phyloP scores from a whole-genome alignment of 2,329 filamentous ascomycete species.

The Exophiala xenobiotica region DNA sequence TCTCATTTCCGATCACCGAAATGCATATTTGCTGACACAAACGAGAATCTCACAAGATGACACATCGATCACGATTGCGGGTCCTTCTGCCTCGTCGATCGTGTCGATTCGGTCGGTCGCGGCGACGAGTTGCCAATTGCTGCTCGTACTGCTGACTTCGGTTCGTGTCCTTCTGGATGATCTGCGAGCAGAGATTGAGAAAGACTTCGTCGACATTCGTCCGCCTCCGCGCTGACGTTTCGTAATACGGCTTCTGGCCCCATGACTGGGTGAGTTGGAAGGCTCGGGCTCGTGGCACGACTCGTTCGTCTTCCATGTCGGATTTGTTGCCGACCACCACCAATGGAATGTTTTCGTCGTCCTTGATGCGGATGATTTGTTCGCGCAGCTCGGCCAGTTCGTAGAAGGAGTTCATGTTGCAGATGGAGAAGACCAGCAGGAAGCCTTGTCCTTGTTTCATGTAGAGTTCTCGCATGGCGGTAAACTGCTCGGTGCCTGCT shows the following conservation, averaged over 20 bases:
- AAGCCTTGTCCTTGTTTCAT: constrained; percentile 95
- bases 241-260: constrained; percentile 86
- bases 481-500: constrained; percentile 89
- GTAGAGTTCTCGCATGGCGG: constrained; percentile 67
- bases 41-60: constrained; percentile 29
- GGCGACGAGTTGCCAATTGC: constrained; percentile 36
- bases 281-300: constrained; percentile 72
- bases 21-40: not conserved
- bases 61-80: constrained; percentile 36
- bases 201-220: constrained; percentile 92
- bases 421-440: constrained; percentile 88
- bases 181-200: constrained; percentile 77
- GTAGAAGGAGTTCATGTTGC: constrained; percentile 75
- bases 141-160: constrained; percentile 37
- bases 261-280: constrained; percentile 84
- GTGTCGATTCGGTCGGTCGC: constrained; percentile 37
- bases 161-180: constrained; percentile 67
- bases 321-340: constrained; percentile 92
- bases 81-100: constrained; percentile 37
- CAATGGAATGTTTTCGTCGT: constrained; percentile 79
- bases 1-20: not conserved
- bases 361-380: constrained; percentile 88
- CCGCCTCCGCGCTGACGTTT: constrained; percentile 77
- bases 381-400: constrained; percentile 80
- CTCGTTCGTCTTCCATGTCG: constrained; percentile 81